Evolutionary conservation across 2,329 filamentous ascomycete genomes (phyloP).

Genomic region (Westerdykella ornata): DNA sequence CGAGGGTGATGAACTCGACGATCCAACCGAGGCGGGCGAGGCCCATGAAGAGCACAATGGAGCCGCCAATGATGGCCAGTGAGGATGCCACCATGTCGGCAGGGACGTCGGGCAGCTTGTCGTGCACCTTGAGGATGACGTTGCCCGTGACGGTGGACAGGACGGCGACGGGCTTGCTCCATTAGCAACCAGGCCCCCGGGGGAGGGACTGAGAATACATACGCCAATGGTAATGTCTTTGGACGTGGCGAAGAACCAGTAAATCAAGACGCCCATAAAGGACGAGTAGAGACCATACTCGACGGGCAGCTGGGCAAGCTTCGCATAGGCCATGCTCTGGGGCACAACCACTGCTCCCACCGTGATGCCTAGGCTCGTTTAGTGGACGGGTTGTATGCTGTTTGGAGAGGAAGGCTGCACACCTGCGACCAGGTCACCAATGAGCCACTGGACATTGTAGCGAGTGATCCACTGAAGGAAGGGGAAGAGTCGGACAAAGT

Average conservation of each 20-base stretch:
- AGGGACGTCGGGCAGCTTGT: conserved; percentile 37
- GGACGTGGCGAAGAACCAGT: conserved; percentile 97
- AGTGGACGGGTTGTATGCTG: conserved; percentile 7
- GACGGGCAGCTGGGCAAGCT: conserved; percentile 67
- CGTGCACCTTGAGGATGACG: conserved; percentile 60
- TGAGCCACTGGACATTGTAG: conserved; percentile 86
- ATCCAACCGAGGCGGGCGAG: conserved; percentile 79
- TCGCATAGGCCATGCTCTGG: conserved; percentile 91
- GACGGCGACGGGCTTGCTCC: conserved; percentile 71
- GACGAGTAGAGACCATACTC: conserved; percentile 90
- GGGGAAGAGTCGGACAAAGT: conserved; percentile 70
- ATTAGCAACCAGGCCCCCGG: not conserved
- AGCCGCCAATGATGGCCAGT: conserved; percentile 70
- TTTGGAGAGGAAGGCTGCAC: conserved; percentile 22
- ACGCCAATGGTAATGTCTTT: conserved; percentile 97
- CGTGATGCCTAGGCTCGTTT: conserved; percentile 51
- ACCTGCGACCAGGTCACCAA: conserved; percentile 86
- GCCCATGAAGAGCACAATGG: conserved; percentile 74
- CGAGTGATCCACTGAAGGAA: conserved; percentile 81
- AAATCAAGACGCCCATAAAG: conserved; percentile 90
- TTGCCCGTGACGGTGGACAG: conserved; percentile 85
- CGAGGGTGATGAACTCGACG: conserved; percentile 87
- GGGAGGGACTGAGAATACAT: conserved; percentile 35
- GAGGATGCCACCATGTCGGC: conserved; percentile 47
- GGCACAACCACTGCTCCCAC: conserved; percentile 78